Conservation (phyloP, 2,329 filamentous ascomycete species). For the Beauveria sp. region DNA sequence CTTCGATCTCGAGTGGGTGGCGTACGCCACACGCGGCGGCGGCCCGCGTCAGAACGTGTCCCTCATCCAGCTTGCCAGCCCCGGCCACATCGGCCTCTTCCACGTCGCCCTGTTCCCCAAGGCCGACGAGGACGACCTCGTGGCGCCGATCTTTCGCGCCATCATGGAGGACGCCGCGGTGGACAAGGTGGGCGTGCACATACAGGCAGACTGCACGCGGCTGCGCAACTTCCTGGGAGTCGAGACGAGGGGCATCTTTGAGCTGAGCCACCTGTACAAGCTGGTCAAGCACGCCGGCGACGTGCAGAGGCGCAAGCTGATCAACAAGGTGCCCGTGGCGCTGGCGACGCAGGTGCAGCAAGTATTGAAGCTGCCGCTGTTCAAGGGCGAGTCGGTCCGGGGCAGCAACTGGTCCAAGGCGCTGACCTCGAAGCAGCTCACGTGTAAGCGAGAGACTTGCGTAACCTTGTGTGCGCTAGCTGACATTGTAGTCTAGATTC, state of each 20-base stretch:
- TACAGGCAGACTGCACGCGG: constrained; percentile 63
- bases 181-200: constrained; percentile 69
- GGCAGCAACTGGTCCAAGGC: constrained; percentile 64
- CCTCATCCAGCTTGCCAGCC: constrained; percentile 73
- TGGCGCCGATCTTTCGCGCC: constrained; percentile 61
- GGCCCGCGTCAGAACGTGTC: constrained; percentile 64
- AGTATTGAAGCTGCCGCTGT: constrained; percentile 64
- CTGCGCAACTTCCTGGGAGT: constrained; percentile 60
- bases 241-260: constrained; percentile 59
- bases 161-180: constrained; percentile 66
- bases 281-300: constrained; percentile 59
- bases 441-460: constrained; percentile 46
- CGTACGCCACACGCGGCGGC: constrained; percentile 36
- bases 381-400: constrained; percentile 63
- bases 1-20: constrained; percentile 83
- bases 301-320: constrained; percentile 38
- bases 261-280: constrained; percentile 76
- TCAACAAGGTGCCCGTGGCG: constrained; percentile 60
- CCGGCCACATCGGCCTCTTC: constrained; percentile 70
- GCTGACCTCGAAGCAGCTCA: constrained; percentile 57
- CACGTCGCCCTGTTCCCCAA: constrained; percentile 62
- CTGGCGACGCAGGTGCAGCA: constrained; percentile 65
- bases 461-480: not conserved
- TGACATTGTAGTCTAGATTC: constrained; percentile 44
- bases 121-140: constrained; percentile 38